These are phyloP conservation scores for Roridomyces roridus DNA, from an alignment of 768 basidiomycete species.

Conservation along the genomic window DNA sequence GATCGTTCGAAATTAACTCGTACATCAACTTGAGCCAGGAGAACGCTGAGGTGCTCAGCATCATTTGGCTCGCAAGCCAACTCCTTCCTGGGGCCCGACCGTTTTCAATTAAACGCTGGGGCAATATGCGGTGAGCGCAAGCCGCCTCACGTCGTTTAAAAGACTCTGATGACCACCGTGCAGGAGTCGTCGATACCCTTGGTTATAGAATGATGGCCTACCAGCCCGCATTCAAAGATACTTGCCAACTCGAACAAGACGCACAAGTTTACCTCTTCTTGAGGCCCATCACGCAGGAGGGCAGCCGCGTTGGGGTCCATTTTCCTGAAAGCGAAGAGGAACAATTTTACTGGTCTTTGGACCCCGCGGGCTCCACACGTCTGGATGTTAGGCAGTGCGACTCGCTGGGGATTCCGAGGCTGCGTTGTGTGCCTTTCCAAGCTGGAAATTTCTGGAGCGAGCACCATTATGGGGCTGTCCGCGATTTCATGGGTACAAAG, in stretches of 20 bases:
- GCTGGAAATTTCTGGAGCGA: background rate
- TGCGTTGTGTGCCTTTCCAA: background rate
- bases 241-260: no score
- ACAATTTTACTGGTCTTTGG: background rate
- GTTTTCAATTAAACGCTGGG: no score
- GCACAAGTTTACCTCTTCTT: background rate
- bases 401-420: background rate
- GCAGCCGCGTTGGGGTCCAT: background rate
- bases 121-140: no score
- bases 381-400: background rate
- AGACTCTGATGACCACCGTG: no score
- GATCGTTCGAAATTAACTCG: no score
- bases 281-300: background rate
- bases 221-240: no score
- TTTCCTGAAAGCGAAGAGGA: background rate
- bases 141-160: no score
- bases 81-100: no score
- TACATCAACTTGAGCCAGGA: no score
- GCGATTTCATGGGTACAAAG: background rate
- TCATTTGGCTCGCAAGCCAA: no score
- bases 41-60: no score
- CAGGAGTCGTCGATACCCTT: no score
- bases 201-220: background rate
- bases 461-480: constrained; percentile 6
- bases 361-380: background rate